A percentile compares a stretch with the other conserved stretches of the same genome.
Conservation (phyloP, 768 basidiomycete genomes). For the Suillus sp. region DNA sequence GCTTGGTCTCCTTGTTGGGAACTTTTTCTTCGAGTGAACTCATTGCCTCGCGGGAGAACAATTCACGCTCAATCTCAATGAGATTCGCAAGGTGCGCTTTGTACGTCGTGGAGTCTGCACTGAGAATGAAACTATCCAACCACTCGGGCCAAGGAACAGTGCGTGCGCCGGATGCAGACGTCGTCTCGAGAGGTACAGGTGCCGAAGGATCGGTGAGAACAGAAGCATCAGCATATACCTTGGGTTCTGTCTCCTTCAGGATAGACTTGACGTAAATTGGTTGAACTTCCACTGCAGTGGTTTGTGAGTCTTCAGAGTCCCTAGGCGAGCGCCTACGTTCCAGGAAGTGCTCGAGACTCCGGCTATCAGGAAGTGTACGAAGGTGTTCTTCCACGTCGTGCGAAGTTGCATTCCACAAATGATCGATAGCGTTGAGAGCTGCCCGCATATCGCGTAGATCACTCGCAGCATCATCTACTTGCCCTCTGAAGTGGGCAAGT, state of each 20-base stretch:
- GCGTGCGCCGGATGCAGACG: slow-evolving; percentile 28
- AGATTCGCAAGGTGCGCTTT: slow-evolving; percentile 37
- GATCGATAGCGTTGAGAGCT: slow-evolving; percentile 45
- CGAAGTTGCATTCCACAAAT: slow-evolving; percentile 46
- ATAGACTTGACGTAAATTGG: slow-evolving; percentile 17
- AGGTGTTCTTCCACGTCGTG: slow-evolving; percentile 49
- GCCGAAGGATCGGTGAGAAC: slow-evolving; percentile 24
- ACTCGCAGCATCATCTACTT: slow-evolving; percentile 51
- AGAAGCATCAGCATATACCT: slow-evolving; percentile 20
- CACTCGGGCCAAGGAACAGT: slow-evolving; percentile 42
- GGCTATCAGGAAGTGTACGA: slow-evolving; percentile 8
- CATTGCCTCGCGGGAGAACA: slow-evolving; percentile 28
- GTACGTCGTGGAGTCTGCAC: slow-evolving; percentile 38
- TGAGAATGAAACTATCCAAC: slow-evolving; percentile 41
- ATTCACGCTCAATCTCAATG: slow-evolving; percentile 38
- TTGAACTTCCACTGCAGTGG: slow-evolving; percentile 47
- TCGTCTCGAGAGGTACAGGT: slow-evolving; percentile 20
- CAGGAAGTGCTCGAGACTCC: slow-evolving; percentile 17
- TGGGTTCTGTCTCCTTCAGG: slow-evolving; percentile 19
- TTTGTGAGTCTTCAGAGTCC: slow-evolving; percentile 69
- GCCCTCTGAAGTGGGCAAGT: slow-evolving; percentile 52
- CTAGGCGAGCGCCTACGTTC: slow-evolving; percentile 44
- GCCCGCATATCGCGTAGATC: slow-evolving; percentile 52
- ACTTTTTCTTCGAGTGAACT: slow-evolving; percentile 28
- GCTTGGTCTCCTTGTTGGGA: slow-evolving; percentile 36